Evolutionary conservation across 2,329 filamentous ascomycete genomes (phyloP).

Genomic region (Penicillium oxalicum): DNA sequence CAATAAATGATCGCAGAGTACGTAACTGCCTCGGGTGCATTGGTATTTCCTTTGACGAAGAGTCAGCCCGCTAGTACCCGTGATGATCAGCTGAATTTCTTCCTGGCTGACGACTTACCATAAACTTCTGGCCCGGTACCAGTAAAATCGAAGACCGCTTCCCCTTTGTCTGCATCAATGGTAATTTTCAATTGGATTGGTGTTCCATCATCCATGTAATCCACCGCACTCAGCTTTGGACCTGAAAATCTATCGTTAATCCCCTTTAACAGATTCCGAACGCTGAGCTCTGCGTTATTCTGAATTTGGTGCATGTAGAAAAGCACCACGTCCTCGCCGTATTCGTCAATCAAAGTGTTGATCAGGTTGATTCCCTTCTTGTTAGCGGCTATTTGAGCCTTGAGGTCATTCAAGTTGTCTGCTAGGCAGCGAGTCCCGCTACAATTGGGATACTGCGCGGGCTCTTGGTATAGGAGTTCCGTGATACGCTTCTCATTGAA

Average conservation of each 20-base stretch:
- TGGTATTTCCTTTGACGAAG: slow-evolving; percentile 54
- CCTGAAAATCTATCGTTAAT: slow-evolving; percentile 59
- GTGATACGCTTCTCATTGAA: slow-evolving; percentile 70
- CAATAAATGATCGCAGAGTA: slow-evolving; percentile 79
- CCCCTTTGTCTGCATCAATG: slow-evolving; percentile 62
- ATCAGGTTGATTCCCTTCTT: slow-evolving; percentile 75
- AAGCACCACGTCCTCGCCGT: slow-evolving; percentile 63
- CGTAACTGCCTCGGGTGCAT: slow-evolving; percentile 70
- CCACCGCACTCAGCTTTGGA: slow-evolving; percentile 59
- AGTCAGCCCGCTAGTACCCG: background rate
- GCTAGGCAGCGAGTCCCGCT: slow-evolving; percentile 67
- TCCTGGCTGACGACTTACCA: slow-evolving; percentile 6
- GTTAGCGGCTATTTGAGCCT: slow-evolving; percentile 76
- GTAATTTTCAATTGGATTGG: slow-evolving; percentile 66
- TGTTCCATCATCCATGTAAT: slow-evolving; percentile 81
- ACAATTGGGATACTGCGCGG: slow-evolving; percentile 65
- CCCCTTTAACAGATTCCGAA: slow-evolving; percentile 62
- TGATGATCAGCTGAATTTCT: slow-evolving; percentile 24
- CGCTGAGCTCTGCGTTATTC: slow-evolving; percentile 66
- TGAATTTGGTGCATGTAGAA: slow-evolving; percentile 77
- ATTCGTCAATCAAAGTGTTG: slow-evolving; percentile 64
- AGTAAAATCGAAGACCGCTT: slow-evolving; percentile 67
- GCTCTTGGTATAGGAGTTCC: slow-evolving; percentile 62
- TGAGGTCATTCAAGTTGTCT: slow-evolving; percentile 77
- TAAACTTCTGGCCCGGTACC: slow-evolving; percentile 69